Percentiles rank a stretch among this genome's conserved stretches.
Conservation (phyloP, 2,329 filamentous ascomycete species). For the Pseudonectria buxi region DNA sequence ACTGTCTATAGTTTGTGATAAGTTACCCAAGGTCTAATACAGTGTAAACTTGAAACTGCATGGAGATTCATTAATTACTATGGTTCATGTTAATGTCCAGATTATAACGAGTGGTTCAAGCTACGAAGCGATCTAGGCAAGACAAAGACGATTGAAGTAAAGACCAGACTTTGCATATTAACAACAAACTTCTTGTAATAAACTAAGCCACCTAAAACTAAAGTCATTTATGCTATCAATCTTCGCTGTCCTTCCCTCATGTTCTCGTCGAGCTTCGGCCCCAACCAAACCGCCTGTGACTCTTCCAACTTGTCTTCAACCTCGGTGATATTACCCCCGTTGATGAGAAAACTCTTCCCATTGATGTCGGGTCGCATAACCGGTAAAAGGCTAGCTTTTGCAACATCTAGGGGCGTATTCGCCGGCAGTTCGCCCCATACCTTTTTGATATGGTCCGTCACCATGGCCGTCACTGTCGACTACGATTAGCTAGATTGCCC, state of each 20-base stretch:
- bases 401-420: constrained; percentile 3
- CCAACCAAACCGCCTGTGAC: constrained; percentile 3
- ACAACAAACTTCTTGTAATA: too few relatives aligned
- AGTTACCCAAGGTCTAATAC: too few relatives aligned
- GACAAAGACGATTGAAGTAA: too few relatives aligned
- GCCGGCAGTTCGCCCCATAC: constrained; percentile 3
- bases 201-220: too few relatives aligned
- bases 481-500: background rate
- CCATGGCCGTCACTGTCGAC: constrained; percentile 3
- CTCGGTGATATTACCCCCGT: constrained; percentile 3
- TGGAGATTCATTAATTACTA: too few relatives aligned
- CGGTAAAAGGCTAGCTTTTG: constrained; percentile 2
- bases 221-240: background rate
- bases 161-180: too few relatives aligned
- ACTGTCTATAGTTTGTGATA: too few relatives aligned
- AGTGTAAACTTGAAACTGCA: too few relatives aligned
- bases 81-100: too few relatives aligned
- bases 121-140: too few relatives aligned
- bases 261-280: background rate
- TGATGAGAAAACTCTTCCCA: constrained; percentile 5
- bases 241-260: constrained; percentile 6
- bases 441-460: constrained; percentile 1
- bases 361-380: constrained; percentile 1
- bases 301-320: constrained; percentile 5
- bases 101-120: too few relatives aligned